Base-by-base conservation (phyloP, 495 filamentous ascomycete genomes). In the Tuber aestivum region DNA sequence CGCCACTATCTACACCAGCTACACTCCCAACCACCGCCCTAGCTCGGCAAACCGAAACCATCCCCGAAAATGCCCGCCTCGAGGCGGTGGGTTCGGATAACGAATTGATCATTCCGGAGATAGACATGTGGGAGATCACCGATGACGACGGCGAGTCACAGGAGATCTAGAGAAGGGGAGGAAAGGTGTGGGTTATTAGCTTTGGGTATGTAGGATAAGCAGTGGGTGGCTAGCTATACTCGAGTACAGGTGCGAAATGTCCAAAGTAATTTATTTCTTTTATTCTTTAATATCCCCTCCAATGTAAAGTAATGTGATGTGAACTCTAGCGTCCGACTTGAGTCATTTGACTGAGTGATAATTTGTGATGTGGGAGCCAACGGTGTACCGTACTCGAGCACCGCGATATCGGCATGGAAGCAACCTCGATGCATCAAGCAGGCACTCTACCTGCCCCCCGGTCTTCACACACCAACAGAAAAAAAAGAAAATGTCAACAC, bases 401-500 rank as follows among this genome's bases (percentile, higher is more conserved):
- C n/a, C n/a, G n/a, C n/a, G n/a, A 40, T 40, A 40, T 7, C 38
- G 38, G 38, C 38, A 40, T 3, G 38, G 38, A 3, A 20, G 18
- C 18, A 20, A 48, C 45, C 16, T 20, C 1, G 18, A 23, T 21
- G 6, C 48, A 50, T n/a, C 23, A 21, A n/a, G 7, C 48, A 44
- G 2, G 42, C 42, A 44, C 42, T 18, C 45, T 16, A 4, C 45
- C n/a, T 9, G n/a, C 7, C 0, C 9, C 9, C 10, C 50, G 1
- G 3, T n/a, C n/a, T 32, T 9, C n/a, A 61, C 56, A 56, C 45
- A 61, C 3, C n/a, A 14, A 5, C n/a, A 61, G 14, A 16, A 61
- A 0, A 23, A 32, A 32, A 20, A 75, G 32, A 50, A 40, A 7
- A 85, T 85, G 82, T 20, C 83, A 69, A 86, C 88, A 77, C 91